phyloP scores from a whole-genome alignment of 345 rosid species.

The Erodium maritimum region DNA sequence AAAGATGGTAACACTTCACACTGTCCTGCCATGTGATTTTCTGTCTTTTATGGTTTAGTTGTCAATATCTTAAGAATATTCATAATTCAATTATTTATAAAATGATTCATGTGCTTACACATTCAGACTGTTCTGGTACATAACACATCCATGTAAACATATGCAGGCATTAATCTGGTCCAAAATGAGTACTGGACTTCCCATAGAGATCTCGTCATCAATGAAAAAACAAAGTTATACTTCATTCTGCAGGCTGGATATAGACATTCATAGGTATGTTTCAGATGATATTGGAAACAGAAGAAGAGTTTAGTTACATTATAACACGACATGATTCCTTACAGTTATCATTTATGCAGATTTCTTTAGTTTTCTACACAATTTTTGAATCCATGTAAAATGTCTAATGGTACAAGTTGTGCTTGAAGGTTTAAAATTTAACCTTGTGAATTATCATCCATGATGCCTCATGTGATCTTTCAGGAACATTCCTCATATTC shows the following conservation, averaged over 20 bases:
- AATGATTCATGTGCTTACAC: constrained; percentile 6
- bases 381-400: not conserved
- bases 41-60: not conserved
- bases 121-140: constrained; percentile 1
- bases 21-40: not conserved
- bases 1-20: constrained; percentile 58
- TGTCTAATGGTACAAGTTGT: not conserved
- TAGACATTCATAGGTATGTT: constrained; percentile 78
- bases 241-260: constrained; percentile 88
- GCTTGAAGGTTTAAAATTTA: not conserved
- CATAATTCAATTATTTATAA: not conserved
- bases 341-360: not conserved
- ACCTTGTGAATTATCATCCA: not conserved
- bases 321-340: not conserved
- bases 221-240: constrained; percentile 67
- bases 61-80: not conserved
- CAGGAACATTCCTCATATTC: constrained; percentile 91
- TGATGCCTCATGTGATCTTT: constrained; percentile 10
- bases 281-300: constrained; percentile 5
- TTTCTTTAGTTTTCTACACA: not conserved
- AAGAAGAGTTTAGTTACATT: not conserved
- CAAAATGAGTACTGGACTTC: constrained; percentile 98
- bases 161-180: constrained; percentile 97
- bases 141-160: constrained; percentile 5
- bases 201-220: constrained; percentile 84